A percentile compares a stretch with the other conserved stretches of the same genome.
Conservation (phyloP, 2,329 filamentous ascomycete species). For the Mariannaea sp. region DNA sequence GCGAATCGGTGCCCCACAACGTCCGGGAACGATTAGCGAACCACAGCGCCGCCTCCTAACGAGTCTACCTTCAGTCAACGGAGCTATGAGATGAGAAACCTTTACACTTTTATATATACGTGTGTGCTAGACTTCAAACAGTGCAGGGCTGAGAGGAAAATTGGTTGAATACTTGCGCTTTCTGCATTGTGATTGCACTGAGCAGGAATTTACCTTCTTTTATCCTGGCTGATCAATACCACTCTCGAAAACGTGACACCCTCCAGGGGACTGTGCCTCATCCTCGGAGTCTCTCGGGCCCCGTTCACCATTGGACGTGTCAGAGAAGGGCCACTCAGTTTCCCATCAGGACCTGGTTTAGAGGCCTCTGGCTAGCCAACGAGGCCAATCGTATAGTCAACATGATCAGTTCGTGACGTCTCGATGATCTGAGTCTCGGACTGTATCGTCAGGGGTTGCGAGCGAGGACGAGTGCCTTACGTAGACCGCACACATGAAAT, state of each 20-base stretch:
- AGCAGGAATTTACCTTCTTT: background rate
- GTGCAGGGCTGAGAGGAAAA: background rate
- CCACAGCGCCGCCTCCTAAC: background rate
- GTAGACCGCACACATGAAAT: constrained; percentile 3
- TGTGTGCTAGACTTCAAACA: background rate
- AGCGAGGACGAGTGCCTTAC: background rate
- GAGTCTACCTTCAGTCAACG: background rate
- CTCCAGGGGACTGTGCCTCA: background rate
- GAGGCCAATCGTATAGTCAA: constrained; percentile 19
- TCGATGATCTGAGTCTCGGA: constrained; percentile 30
- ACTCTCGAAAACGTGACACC: background rate
- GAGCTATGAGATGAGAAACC: background rate
- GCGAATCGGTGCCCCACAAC: constrained; percentile 18
- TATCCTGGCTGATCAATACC: background rate
- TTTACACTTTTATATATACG: no score
- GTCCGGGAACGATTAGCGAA: constrained; percentile 19
- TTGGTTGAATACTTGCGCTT: no score
- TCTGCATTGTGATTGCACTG: no score
- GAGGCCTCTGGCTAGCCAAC: constrained; percentile 14
- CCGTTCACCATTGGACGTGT: background rate
- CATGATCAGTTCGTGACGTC: constrained; percentile 37
- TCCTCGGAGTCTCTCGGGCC: background rate
- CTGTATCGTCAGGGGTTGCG: constrained; percentile 24
- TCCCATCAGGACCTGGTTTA: background rate
- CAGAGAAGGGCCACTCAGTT: background rate